Percentiles rank a stretch among this genome's conserved stretches.
phyloP scores from a whole-genome alignment of 768 basidiomycete species.

The Solioccasus polychromus region DNA sequence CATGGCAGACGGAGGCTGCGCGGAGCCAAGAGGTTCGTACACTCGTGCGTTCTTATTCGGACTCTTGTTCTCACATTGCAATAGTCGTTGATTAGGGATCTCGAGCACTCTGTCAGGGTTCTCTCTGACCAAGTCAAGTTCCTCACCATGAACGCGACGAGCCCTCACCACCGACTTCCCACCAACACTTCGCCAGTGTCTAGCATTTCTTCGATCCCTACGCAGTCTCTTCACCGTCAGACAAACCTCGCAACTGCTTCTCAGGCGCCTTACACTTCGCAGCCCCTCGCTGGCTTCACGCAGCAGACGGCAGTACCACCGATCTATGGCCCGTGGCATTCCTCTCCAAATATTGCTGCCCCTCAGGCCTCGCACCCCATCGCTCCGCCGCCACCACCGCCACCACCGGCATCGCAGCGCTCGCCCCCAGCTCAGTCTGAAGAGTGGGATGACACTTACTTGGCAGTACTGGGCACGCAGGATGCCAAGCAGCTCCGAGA shows the following conservation, averaged over 20 bases:
- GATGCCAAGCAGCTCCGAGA: conserved; percentile 73
- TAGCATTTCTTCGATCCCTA: conserved; percentile 36
- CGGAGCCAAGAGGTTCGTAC: conserved; percentile 74
- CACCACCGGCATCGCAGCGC: conserved; percentile 40
- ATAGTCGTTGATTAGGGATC: conserved; percentile 72
- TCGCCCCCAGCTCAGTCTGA: conserved; percentile 59
- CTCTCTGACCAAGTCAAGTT: conserved; percentile 84
- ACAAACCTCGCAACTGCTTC: conserved; percentile 36
- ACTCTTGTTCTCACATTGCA: conserved; percentile 8
- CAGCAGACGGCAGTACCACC: conserved; percentile 31
- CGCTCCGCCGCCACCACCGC: conserved; percentile 55
- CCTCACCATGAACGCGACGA: conserved; percentile 55
- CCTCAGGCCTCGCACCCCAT: conserved; percentile 82
- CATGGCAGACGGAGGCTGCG: conserved; percentile 79
- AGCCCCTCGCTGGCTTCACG: conserved; percentile 31
- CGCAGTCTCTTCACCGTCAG: conserved; percentile 35
- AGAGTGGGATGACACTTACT: conserved; percentile 84
- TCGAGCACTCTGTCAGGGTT: conserved; percentile 73
- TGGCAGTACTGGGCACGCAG: conserved; percentile 72
- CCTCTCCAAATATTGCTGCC: conserved; percentile 59
- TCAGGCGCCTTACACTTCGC: conserved; percentile 30
- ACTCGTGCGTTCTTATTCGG: not conserved
- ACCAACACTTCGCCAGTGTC: conserved; percentile 33
- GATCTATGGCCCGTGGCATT: conserved; percentile 54
- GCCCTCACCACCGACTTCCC: conserved; percentile 33